phyloP scores from a whole-genome alignment of 2,329 filamentous ascomycete species.

The Capronia coronata region DNA sequence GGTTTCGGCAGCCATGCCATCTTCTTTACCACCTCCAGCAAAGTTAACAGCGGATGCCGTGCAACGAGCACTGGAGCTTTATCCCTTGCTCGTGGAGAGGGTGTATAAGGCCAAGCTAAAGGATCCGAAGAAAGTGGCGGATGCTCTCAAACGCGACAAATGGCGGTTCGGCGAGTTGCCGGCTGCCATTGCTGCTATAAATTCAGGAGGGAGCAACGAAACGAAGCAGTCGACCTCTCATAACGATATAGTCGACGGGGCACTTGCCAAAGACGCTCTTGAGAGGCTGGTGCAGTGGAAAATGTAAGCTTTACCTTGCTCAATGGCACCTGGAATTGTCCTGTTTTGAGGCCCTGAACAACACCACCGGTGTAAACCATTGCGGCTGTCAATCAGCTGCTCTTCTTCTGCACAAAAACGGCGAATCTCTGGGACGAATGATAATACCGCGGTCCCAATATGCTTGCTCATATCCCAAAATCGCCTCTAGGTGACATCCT shows the following conservation, averaged over 20 bases:
- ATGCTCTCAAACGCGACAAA: conserved; percentile 33
- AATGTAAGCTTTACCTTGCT: conserved; percentile 31
- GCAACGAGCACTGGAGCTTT: conserved; percentile 13
- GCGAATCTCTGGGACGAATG: no score
- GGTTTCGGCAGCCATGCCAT: neutral
- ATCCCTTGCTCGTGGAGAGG: conserved; percentile 23
- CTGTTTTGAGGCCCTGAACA: neutral
- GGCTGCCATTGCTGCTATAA: conserved; percentile 21
- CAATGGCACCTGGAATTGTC: neutral
- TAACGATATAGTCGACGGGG: conserved; percentile 12
- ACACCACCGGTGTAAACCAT: no score
- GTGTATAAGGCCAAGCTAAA: conserved; percentile 26
- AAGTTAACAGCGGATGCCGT: conserved; percentile 1
- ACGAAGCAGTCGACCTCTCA: conserved; percentile 1
- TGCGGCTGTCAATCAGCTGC: neutral
- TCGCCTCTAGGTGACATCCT: no score
- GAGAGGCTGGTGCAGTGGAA: conserved; percentile 41
- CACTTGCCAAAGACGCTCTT: conserved; percentile 27
- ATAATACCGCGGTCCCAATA: no score
- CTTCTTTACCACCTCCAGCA: neutral
- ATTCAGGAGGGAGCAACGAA: conserved; percentile 5
- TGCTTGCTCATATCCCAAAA: no score
- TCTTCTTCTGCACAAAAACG: neutral
- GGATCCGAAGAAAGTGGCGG: conserved; percentile 27
- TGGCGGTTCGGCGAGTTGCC: conserved; percentile 38